A percentile compares a stretch with the other conserved stretches of the same genome.
These are phyloP conservation scores for Hypoxylon sp. DNA, from an alignment of 2,329 filamentous ascomycete genomes.

Conservation along the genomic window DNA sequence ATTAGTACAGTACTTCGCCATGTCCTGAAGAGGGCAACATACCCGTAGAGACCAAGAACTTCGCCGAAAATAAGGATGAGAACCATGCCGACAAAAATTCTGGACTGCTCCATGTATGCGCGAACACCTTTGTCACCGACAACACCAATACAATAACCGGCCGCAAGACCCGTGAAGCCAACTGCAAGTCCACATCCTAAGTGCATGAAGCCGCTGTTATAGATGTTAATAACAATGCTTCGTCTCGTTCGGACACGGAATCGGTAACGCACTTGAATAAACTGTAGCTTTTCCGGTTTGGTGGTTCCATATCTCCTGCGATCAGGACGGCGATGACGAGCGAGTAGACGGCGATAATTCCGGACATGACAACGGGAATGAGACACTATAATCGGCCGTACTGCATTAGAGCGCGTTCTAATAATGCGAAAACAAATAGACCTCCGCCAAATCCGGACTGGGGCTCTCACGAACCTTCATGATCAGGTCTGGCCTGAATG, in stretches of 20 bases:
- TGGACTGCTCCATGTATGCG: constrained; percentile 94
- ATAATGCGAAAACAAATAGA: neutral
- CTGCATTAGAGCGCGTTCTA: constrained; percentile 32
- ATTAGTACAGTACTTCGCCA: constrained; percentile 39
- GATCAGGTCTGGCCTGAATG: constrained; percentile 85
- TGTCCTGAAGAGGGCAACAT: constrained; percentile 46
- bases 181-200: constrained; percentile 90
- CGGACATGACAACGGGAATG: constrained; percentile 95
- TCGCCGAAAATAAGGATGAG: constrained; percentile 98
- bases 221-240: constrained; percentile 30
- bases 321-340: constrained; percentile 97
- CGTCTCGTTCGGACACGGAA: neutral
- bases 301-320: constrained; percentile 84
- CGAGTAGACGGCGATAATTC: constrained; percentile 98
- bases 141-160: constrained; percentile 94
- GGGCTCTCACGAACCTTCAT: constrained; percentile 73
- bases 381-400: constrained; percentile 65
- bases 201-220: constrained; percentile 84
- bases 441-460: neutral
- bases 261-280: constrained; percentile 75
- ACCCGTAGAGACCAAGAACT: constrained; percentile 97
- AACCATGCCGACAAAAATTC: constrained; percentile 98
- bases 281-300: constrained; percentile 74
- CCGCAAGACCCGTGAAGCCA: constrained; percentile 89
- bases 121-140: constrained; percentile 95